Evolutionary conservation across 2,329 filamentous ascomycete genomes (phyloP).

Genomic region (Zasmidium citrigriseum): DNA sequence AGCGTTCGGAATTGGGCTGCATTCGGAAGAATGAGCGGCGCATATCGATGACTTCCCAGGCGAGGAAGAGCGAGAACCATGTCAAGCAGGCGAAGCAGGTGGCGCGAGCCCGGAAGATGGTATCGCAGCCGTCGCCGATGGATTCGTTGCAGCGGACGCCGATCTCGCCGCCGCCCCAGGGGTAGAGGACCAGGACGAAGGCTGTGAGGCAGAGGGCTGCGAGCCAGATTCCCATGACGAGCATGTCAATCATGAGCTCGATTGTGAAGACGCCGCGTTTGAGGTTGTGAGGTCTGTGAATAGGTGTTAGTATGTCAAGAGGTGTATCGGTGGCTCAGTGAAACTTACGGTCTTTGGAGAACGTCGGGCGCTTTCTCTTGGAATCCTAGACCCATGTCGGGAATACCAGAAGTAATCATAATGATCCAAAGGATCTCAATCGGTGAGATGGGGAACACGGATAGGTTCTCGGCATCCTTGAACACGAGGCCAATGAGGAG

Average conservation of each 20-base stretch:
- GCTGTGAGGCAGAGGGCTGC: slow-evolving; percentile 62
- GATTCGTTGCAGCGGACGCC: slow-evolving; percentile 62
- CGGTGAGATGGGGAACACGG: slow-evolving; percentile 82
- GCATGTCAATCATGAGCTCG: slow-evolving; percentile 76
- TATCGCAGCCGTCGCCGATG: slow-evolving; percentile 58
- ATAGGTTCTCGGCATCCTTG: slow-evolving; percentile 69
- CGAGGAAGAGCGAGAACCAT: slow-evolving; percentile 75
- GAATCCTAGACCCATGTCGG: slow-evolving; percentile 83
- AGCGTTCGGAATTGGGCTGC: slow-evolving; percentile 62
- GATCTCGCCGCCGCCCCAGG: slow-evolving; percentile 54
- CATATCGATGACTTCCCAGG: slow-evolving; percentile 76
- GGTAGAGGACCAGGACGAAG: slow-evolving; percentile 67
- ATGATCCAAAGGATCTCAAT: slow-evolving; percentile 91
- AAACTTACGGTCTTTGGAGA: slow-evolving; percentile 74
- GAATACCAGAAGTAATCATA: slow-evolving; percentile 85
- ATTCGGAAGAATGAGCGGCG: slow-evolving; percentile 75
- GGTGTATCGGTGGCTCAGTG: too few relatives aligned
- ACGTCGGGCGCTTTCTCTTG: slow-evolving; percentile 75
- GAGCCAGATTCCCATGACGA: slow-evolving; percentile 79
- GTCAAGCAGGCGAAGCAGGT: slow-evolving; percentile 74
- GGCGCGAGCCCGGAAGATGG: slow-evolving; percentile 69
- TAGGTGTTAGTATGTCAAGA: too few relatives aligned
- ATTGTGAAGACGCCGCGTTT: slow-evolving; percentile 71
- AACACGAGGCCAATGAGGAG: slow-evolving; percentile 81
- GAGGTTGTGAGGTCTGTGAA: slow-evolving; percentile 74